Percentiles rank a stretch among this genome's conserved stretches.
These are phyloP conservation scores for Ceratocystis variospora DNA, from an alignment of 2,329 filamentous ascomycete species.

Conservation along the genomic window DNA sequence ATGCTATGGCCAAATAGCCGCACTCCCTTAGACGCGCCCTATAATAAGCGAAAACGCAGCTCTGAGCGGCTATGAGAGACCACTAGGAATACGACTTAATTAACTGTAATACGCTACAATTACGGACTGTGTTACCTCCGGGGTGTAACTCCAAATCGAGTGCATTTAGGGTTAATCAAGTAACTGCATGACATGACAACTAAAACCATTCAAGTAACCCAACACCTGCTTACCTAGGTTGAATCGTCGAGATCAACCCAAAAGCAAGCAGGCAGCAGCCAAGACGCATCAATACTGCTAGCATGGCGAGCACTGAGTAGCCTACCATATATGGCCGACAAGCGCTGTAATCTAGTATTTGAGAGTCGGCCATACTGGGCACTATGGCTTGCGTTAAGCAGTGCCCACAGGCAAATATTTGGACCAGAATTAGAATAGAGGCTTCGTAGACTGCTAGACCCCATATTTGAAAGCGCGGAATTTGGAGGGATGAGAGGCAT, in stretches of 20 bases:
- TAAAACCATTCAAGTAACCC: neutral
- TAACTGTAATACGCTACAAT: too few relatives aligned
- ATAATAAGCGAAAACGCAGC: too few relatives aligned
- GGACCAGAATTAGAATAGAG: neutral
- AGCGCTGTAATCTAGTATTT: neutral
- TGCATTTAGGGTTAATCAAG: too few relatives aligned
- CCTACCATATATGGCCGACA: neutral
- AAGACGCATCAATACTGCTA: neutral
- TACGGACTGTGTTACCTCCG: too few relatives aligned
- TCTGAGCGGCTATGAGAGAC: too few relatives aligned
- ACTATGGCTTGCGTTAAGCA: neutral
- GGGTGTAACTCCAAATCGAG: too few relatives aligned
- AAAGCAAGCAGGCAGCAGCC: neutral
- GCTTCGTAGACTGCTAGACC: neutral
- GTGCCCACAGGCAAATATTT: neutral
- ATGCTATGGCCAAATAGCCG: too few relatives aligned
- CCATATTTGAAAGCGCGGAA: neutral
- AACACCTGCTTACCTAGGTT: neutral
- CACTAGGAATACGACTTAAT: too few relatives aligned
- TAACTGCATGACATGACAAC: neutral
- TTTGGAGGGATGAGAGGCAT: constrained; percentile 2
- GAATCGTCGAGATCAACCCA: neutral
- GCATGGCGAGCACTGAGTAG: neutral
- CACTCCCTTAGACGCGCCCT: too few relatives aligned
- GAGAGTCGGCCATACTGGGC: neutral